These are phyloP conservation scores for Cyberlindnera euphorbiiphila DNA, from an alignment of 805 yeast genomes.

Conservation along the genomic window DNA sequence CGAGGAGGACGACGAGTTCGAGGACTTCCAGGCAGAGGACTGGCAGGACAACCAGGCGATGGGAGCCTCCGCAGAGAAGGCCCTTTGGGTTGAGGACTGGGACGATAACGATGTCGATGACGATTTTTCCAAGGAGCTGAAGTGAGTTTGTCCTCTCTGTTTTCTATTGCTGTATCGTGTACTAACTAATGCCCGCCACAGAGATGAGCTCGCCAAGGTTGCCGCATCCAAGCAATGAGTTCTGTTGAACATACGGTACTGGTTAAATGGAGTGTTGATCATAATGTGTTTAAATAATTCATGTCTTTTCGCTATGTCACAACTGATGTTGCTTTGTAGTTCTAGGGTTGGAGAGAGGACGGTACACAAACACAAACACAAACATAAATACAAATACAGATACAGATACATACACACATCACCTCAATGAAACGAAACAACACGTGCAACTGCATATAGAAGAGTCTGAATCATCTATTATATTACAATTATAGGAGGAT, in stretches of 20 bases:
- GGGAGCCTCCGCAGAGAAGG: constrained; percentile 47
- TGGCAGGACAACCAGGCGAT: constrained; percentile 65
- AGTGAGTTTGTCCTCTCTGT: constrained; percentile 34
- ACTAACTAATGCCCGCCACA: constrained; percentile 6
- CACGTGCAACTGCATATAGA: too few relatives aligned
- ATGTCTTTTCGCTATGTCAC: not conserved
- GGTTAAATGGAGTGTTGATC: not conserved
- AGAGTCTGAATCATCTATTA: too few relatives aligned
- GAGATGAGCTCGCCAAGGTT: constrained; percentile 24
- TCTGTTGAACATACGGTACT: not conserved
- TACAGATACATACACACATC: too few relatives aligned
- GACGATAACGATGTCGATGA: constrained; percentile 93
- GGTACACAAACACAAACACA: not conserved
- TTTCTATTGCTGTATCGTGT: not conserved
- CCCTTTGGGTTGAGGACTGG: constrained; percentile 97
- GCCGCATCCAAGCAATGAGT: constrained; percentile 21
- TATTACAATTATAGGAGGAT: too few relatives aligned
- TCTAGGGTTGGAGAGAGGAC: not conserved
- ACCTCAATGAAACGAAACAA: too few relatives aligned
- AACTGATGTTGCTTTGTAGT: too few relatives aligned
- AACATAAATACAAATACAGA: too few relatives aligned
- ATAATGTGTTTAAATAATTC: not conserved
- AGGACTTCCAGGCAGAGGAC: constrained; percentile 90
- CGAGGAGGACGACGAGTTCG: constrained; percentile 96
- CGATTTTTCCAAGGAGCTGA: constrained; percentile 73